Evolutionary conservation across 495 filamentous ascomycete genomes (phyloP).

Genomic region (Daldinia bambusicola): DNA sequence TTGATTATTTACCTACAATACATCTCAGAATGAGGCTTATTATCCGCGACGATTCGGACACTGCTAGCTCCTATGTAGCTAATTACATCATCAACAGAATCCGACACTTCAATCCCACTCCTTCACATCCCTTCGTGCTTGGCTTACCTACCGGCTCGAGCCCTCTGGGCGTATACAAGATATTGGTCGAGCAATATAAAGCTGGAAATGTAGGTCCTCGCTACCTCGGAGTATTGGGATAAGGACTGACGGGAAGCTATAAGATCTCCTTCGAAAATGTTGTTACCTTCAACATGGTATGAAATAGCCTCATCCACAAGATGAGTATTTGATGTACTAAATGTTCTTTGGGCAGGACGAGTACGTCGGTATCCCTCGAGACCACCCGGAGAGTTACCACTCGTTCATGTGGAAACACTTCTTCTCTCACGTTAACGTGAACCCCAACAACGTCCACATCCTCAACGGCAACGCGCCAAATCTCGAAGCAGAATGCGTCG

Average conservation of each 20-base stretch:
- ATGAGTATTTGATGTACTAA: conserved; percentile 8
- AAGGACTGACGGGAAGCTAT: conserved; percentile 3
- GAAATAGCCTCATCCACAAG: conserved; percentile 21
- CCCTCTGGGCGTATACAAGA: conserved; percentile 80
- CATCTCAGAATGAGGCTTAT: conserved; percentile 77
- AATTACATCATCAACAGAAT: conserved; percentile 87
- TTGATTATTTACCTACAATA: conserved; percentile 5
- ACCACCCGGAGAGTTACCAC: conserved; percentile 86
- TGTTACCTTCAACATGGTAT: conserved; percentile 91
- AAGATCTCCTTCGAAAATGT: conserved; percentile 86
- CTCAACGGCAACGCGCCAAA: conserved; percentile 84
- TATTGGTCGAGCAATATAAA: conserved; percentile 78
- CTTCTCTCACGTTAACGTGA: conserved; percentile 87
- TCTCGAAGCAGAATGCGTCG: conserved; percentile 78
- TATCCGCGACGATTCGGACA: conserved; percentile 74
- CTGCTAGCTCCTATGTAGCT: conserved; percentile 78
- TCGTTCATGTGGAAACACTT: conserved; percentile 93
- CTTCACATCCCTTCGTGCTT: conserved; percentile 78
- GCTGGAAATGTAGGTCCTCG: conserved; percentile 64
- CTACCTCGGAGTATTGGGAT: conserved; percentile 5
- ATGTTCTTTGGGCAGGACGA: conserved; percentile 69
- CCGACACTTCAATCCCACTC: conserved; percentile 75
- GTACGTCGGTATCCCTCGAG: conserved; percentile 82
- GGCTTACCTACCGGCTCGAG: conserved; percentile 86
- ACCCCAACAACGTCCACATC: conserved; percentile 83